Conservation (phyloP, 2,329 filamentous ascomycete genomes). For the Dactylellina haptotyla region DNA sequence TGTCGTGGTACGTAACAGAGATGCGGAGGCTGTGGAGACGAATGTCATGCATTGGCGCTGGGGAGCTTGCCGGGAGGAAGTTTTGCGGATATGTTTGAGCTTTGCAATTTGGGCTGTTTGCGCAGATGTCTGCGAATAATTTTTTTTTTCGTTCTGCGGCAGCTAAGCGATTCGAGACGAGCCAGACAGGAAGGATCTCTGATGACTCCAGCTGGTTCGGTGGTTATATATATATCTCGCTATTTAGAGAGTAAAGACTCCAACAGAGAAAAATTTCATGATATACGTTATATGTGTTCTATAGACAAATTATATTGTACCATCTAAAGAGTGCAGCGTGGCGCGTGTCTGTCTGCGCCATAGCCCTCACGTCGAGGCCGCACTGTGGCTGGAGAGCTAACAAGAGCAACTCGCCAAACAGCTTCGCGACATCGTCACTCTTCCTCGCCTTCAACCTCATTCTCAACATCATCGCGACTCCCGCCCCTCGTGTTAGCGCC, state of each 20-base stretch:
- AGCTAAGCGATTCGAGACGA: constrained; percentile 25
- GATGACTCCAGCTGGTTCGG: too few species aligned
- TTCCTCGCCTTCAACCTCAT: constrained; percentile 4
- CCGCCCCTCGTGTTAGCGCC: constrained; percentile 4
- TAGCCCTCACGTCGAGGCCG: background rate
- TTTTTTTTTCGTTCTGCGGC: constrained; percentile 41
- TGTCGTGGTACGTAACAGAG: constrained; percentile 48
- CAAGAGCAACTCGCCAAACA: constrained; percentile 14
- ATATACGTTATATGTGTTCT: too few species aligned
- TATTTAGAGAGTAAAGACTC: too few species aligned
- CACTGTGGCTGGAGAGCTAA: constrained; percentile 19
- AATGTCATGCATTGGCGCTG: constrained; percentile 54
- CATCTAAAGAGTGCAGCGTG: too few species aligned
- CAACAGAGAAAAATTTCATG: too few species aligned
- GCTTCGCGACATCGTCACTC: constrained; percentile 13
- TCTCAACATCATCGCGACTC: constrained; percentile 17
- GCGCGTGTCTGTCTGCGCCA: too few species aligned
- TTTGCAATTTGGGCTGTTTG: constrained; percentile 33
- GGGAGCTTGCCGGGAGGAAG: background rate
- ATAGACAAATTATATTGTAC: too few species aligned
- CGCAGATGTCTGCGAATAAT: constrained; percentile 11
- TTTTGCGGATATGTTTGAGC: constrained; percentile 5
- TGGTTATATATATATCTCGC: too few species aligned
- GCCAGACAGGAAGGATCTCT: background rate
- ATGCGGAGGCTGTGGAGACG: constrained; percentile 46